Evolutionary conservation across 805 yeast species (phyloP).

Genomic region (Candida insectorum): DNA sequence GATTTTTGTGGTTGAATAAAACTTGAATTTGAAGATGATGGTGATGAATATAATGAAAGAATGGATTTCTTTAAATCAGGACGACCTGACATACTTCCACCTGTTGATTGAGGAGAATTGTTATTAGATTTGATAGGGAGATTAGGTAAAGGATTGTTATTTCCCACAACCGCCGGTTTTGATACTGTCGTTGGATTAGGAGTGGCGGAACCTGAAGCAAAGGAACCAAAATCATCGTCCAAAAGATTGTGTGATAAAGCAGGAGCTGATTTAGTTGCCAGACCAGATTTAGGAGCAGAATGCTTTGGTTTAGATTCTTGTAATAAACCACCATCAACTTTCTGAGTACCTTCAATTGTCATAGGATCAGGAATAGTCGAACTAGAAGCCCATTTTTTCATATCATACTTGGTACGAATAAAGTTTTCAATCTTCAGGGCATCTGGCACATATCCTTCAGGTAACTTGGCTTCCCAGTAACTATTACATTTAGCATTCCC

Average conservation of each 20-base stretch:
- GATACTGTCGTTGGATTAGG: neutral
- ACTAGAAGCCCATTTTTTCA: slow-evolving; percentile 80
- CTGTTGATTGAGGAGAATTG: slow-evolving; percentile 30
- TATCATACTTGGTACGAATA: slow-evolving; percentile 87
- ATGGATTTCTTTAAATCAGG: slow-evolving; percentile 92
- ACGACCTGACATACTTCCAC: slow-evolving; percentile 41
- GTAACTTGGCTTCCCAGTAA: slow-evolving; percentile 82
- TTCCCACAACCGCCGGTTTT: neutral
- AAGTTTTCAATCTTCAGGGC: slow-evolving; percentile 83
- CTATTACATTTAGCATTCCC: slow-evolving; percentile 77
- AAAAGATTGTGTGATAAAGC: slow-evolving; percentile 17
- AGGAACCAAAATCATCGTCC: slow-evolving; percentile 43
- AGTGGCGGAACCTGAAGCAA: slow-evolving; percentile 22
- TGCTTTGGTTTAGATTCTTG: neutral
- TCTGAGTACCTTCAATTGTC: slow-evolving; percentile 4
- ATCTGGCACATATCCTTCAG: slow-evolving; percentile 71
- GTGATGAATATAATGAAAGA: slow-evolving; percentile 74
- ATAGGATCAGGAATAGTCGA: slow-evolving; percentile 58
- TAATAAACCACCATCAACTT: too few relatives aligned
- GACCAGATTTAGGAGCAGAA: neutral
- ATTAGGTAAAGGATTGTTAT: slow-evolving; percentile 11
- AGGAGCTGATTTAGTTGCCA: slow-evolving; percentile 2
- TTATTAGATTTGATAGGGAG: slow-evolving; percentile 6
- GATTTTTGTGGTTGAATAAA: slow-evolving; percentile 16
- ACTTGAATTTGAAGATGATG: slow-evolving; percentile 46